Evolutionary conservation across 805 yeast genomes (phyloP).

Genomic region (Starmerella cellae): DNA sequence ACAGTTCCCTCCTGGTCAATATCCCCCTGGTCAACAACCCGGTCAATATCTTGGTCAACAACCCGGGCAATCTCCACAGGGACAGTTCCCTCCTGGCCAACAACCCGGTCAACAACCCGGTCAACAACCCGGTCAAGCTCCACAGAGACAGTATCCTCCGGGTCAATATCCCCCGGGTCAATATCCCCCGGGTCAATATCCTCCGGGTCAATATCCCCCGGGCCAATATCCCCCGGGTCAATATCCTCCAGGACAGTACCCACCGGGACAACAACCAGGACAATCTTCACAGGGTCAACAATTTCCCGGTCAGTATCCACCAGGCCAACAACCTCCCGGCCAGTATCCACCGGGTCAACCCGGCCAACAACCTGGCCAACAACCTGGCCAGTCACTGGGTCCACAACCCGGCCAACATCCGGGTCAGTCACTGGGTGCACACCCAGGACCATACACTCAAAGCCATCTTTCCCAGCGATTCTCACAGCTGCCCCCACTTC

Average conservation of each 20-base stretch:
- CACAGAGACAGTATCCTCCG: not conserved
- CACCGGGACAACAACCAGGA: conserved; percentile 1
- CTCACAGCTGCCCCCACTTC: not conserved
- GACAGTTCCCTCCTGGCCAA: conserved; percentile 1
- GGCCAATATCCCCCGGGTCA: conserved; percentile 2
- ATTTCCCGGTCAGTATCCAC: not conserved
- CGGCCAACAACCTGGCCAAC: conserved; percentile 2
- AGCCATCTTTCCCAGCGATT: no score
- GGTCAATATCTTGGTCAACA: not conserved
- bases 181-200: not conserved
- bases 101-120: conserved; percentile 1
- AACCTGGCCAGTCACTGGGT: no score
- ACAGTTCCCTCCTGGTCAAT: conserved; percentile 2
- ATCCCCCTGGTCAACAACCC: not conserved
- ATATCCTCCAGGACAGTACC: conserved; percentile 1
- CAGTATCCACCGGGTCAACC: conserved; percentile 2
- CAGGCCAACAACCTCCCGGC: conserved; percentile 1
- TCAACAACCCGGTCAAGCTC: conserved; percentile 1
- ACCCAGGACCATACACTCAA: no score
- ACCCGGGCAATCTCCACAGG: not conserved
- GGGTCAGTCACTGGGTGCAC: not conserved
- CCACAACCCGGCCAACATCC: not conserved
- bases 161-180: not conserved
- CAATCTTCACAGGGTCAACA: conserved; percentile 2
- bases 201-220: conserved; percentile 1